Percentiles rank a stretch among this genome's conserved stretches.
phyloP scores from a whole-genome alignment of 805 yeast genomes.

The Saccharomyces mikatae region DNA sequence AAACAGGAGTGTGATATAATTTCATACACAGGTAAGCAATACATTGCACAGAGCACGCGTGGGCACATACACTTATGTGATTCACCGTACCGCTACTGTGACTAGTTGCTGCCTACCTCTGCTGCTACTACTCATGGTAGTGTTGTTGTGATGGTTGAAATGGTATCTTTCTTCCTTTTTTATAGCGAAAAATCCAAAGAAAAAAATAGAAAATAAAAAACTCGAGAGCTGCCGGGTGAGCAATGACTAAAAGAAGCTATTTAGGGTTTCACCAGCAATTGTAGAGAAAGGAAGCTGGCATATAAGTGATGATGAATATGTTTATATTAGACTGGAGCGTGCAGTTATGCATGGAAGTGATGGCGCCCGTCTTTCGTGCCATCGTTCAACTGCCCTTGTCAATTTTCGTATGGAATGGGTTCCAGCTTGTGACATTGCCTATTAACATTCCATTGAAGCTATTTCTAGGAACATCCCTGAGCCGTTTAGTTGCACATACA shows the following conservation, averaged over 20 bases:
- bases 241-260: neutral
- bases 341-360: neutral
- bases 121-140: neutral
- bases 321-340: neutral
- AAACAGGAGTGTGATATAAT: constrained; percentile 41
- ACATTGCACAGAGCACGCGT: neutral
- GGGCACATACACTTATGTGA: neutral
- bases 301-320: neutral
- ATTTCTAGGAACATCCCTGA: constrained; percentile 18
- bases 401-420: constrained; percentile 12
- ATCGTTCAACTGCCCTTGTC: constrained; percentile 9
- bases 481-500: constrained; percentile 10
- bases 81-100: neutral
- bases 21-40: neutral
- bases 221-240: neutral
- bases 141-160: neutral
- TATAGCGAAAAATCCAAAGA: neutral
- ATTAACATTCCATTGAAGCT: constrained; percentile 21
- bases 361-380: neutral
- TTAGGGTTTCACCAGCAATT: neutral
- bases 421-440: constrained; percentile 17
- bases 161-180: neutral
- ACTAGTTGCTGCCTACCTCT: neutral
- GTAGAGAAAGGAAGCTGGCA: neutral
- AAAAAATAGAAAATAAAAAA: neutral